These are phyloP conservation scores for Chytriomyces hyalinus DNA, from an alignment of 192 early-diverging fungal species.

Conservation along the genomic window DNA sequence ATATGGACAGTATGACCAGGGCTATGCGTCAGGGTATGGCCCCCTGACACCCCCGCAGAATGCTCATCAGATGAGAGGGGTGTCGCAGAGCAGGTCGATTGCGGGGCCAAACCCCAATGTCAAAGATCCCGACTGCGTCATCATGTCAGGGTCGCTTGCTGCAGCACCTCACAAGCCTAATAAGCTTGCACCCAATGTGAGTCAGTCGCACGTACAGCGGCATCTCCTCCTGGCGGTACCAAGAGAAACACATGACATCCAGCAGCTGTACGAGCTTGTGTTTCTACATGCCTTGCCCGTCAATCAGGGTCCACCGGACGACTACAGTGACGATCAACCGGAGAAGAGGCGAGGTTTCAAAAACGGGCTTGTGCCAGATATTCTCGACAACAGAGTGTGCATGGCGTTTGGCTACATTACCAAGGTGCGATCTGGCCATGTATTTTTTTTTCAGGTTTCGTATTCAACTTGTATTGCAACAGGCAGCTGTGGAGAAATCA, in stretches of 20 bases:
- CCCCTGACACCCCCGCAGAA: too few relatives aligned
- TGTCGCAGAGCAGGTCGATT: too few relatives aligned
- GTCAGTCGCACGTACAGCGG: background rate
- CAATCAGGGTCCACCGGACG: background rate
- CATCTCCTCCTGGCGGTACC: conserved; percentile 18
- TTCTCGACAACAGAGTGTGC: conserved; percentile 12
- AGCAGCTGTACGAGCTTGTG: conserved; percentile 17
- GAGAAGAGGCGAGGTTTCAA: background rate
- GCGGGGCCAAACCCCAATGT: too few relatives aligned
- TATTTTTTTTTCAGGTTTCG: too few relatives aligned
- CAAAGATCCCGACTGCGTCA: background rate
- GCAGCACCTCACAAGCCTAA: background rate
- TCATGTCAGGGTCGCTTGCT: background rate
- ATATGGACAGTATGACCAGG: too few relatives aligned
- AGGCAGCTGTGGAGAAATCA: conserved; percentile 31
- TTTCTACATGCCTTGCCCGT: conserved; percentile 28
- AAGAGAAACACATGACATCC: conserved; percentile 14
- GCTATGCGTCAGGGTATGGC: too few relatives aligned
- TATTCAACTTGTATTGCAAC: background rate
- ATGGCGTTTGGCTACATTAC: conserved; percentile 20
- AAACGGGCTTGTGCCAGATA: conserved; percentile 20
- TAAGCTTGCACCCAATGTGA: background rate
- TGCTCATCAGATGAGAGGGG: too few relatives aligned
- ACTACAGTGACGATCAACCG: background rate
- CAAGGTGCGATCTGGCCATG: background rate